Conservation (phyloP, 768 basidiomycete genomes). For the Galerina marginata region DNA sequence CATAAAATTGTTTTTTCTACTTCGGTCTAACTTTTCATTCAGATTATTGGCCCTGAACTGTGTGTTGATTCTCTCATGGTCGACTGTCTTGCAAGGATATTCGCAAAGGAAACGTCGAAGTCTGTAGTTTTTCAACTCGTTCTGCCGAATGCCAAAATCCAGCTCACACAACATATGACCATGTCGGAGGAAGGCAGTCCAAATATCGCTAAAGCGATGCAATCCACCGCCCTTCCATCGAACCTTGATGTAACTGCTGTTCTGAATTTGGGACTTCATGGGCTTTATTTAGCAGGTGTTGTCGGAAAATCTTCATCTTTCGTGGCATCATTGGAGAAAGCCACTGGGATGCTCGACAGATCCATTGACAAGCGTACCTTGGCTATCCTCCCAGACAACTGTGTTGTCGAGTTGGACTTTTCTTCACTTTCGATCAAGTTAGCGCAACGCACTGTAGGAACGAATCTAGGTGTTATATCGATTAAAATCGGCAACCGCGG, state of each 20-base stretch:
- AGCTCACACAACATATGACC: slow-evolving; percentile 53
- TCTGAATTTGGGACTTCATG: slow-evolving; percentile 26
- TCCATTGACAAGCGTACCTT: slow-evolving; percentile 40
- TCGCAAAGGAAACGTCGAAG: slow-evolving; percentile 14
- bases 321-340: slow-evolving; percentile 26
- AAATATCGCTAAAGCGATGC: slow-evolving; percentile 25
- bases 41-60: slow-evolving; percentile 43
- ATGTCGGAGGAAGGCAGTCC: slow-evolving; percentile 39
- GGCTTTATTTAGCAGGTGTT: slow-evolving; percentile 28
- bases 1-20: background rate
- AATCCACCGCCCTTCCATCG: slow-evolving; percentile 25
- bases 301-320: slow-evolving; percentile 21
- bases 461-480: slow-evolving; percentile 22
- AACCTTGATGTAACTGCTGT: slow-evolving; percentile 38
- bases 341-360: slow-evolving; percentile 30
- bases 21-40: background rate
- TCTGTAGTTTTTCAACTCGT: slow-evolving; percentile 46
- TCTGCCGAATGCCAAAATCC: slow-evolving; percentile 45
- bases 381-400: slow-evolving; percentile 25
- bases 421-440: slow-evolving; percentile 20
- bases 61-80: slow-evolving; percentile 49
- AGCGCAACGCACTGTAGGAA: slow-evolving; percentile 10
- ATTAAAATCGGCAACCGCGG: slow-evolving; percentile 45
- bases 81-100: slow-evolving; percentile 36
- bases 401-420: slow-evolving; percentile 30